phyloP scores from a whole-genome alignment of 2,329 filamentous ascomycete species.

The Thyridium curvatum region DNA sequence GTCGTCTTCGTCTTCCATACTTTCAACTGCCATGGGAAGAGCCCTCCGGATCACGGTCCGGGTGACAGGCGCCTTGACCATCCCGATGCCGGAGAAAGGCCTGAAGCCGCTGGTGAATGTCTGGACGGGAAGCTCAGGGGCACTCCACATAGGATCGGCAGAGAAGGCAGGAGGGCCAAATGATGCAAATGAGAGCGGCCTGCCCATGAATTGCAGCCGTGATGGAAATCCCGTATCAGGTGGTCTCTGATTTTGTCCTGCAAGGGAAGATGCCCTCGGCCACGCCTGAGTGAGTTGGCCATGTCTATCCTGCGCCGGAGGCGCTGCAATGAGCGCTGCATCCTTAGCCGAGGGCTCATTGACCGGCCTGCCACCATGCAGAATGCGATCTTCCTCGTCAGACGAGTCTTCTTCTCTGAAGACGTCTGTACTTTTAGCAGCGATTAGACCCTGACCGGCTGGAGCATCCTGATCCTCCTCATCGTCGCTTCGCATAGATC shows the following conservation, averaged over 20 bases:
- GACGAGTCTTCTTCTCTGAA: slow-evolving; percentile 13
- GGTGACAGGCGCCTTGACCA: not conserved
- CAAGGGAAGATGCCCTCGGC: not conserved
- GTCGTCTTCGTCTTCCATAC: slow-evolving; percentile 21
- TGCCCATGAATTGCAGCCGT: slow-evolving; percentile 2
- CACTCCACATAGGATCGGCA: slow-evolving; percentile 30
- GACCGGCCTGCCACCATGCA: slow-evolving; percentile 9
- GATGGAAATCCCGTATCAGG: slow-evolving; percentile 13
- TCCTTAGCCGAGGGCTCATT: too few relatives aligned
- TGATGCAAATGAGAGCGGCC: slow-evolving; percentile 3
- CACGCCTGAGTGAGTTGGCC: too few relatives aligned
- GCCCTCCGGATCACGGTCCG: slow-evolving; percentile 8
- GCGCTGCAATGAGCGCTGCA: not conserved
- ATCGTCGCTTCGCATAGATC: slow-evolving; percentile 32
- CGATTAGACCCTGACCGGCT: slow-evolving; percentile 7
- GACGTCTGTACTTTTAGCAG: not conserved
- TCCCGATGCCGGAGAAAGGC: not conserved
- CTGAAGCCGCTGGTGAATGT: slow-evolving; percentile 7
- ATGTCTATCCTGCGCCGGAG: too few relatives aligned
- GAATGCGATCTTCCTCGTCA: slow-evolving; percentile 20
- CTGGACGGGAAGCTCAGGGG: slow-evolving; percentile 23
- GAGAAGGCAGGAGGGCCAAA: slow-evolving; percentile 8
- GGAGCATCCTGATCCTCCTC: slow-evolving; percentile 24
- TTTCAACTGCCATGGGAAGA: slow-evolving; percentile 6
- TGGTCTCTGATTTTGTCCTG: slow-evolving; percentile 7